phyloP scores from a whole-genome alignment of 2,329 filamentous ascomycete genomes.

The Cladophialophora immunda region DNA sequence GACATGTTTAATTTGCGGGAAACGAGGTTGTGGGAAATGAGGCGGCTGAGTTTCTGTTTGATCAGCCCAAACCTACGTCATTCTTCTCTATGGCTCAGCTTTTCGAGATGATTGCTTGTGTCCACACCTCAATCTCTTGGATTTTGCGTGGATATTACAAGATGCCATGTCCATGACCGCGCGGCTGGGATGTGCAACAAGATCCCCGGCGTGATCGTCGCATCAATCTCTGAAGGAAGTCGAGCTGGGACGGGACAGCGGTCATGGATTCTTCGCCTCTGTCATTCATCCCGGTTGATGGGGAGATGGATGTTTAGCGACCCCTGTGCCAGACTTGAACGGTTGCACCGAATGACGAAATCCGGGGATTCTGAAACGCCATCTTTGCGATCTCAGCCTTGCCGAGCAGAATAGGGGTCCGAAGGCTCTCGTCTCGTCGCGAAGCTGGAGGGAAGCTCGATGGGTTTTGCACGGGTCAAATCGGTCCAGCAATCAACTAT shows the following conservation, averaged over 20 bases:
- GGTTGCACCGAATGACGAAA: slow-evolving; percentile 2
- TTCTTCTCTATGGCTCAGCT: slow-evolving; percentile 8
- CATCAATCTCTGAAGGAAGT: background rate
- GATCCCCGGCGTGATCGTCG: background rate
- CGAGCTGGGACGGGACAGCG: background rate
- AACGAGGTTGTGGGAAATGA: slow-evolving; percentile 6
- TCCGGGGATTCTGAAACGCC: background rate
- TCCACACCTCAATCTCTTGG: slow-evolving; percentile 19
- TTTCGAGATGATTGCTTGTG: slow-evolving; percentile 19
- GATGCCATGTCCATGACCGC: background rate
- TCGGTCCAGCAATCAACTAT: no score
- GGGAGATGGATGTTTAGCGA: background rate
- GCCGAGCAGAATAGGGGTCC: background rate
- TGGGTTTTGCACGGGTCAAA: no score
- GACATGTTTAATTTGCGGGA: slow-evolving; percentile 20
- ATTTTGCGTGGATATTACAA: no score
- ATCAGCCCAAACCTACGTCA: slow-evolving; percentile 8
- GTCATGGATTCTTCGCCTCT: background rate
- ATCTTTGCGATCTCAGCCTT: background rate
- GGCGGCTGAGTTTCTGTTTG: slow-evolving; percentile 3
- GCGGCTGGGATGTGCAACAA: background rate
- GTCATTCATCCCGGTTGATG: background rate
- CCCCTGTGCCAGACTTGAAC: background rate
- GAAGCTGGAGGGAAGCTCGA: no score
- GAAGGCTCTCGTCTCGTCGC: background rate